Conservation (phyloP, 2,329 filamentous ascomycete species). For the Pseudogymnoascus sp. region DNA sequence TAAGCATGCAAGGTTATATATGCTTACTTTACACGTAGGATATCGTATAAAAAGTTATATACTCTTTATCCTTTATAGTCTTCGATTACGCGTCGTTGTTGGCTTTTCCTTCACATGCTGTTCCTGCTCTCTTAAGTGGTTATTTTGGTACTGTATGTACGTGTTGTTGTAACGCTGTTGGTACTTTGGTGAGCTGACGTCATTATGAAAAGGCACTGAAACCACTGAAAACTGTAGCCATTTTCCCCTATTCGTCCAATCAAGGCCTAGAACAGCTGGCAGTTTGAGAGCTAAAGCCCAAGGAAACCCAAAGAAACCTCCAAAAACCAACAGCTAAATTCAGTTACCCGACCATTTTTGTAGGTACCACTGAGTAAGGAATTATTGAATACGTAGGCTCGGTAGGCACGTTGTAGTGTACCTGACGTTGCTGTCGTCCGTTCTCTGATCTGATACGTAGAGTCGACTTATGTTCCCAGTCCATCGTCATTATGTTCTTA, state of each 20-base stretch:
- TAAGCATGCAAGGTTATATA: neutral
- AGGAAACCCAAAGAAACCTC: no score
- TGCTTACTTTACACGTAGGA: neutral
- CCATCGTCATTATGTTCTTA: neutral
- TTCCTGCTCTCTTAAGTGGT: neutral
- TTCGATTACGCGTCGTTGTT: neutral
- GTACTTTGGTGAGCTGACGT: constrained; percentile 1
- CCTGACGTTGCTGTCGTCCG: neutral
- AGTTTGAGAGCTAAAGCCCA: neutral
- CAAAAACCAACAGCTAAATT: neutral
- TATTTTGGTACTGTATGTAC: neutral
- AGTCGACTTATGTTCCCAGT: neutral
- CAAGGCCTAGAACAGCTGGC: neutral
- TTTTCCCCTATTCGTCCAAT: neutral
- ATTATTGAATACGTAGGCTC: neutral
- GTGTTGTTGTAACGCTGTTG: neutral
- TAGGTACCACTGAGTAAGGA: neutral
- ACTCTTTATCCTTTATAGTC: neutral
- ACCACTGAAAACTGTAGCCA: neutral
- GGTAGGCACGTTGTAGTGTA: neutral
- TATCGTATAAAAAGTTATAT: neutral
- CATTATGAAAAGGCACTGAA: neutral
- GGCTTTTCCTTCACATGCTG: neutral
- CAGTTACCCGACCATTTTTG: neutral
- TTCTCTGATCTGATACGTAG: neutral